These are phyloP conservation scores for Mycena amicta DNA, from an alignment of 768 basidiomycete genomes.

Conservation along the genomic window DNA sequence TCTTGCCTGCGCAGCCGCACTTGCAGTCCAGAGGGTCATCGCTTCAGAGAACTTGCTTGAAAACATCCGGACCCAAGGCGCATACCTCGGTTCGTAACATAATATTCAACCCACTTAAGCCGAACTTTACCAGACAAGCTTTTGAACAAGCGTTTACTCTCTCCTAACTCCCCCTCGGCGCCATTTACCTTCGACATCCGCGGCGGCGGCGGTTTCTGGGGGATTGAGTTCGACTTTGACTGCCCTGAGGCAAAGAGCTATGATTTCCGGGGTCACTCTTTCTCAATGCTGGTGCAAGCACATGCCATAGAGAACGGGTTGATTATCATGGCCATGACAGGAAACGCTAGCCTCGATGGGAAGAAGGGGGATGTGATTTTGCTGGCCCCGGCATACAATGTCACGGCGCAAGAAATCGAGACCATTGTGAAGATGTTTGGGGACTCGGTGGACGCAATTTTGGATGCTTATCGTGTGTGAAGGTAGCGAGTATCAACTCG, in stretches of 20 bases:
- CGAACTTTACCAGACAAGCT: conserved; percentile 51
- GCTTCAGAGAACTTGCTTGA: conserved; percentile 68
- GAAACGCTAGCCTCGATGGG: conserved; percentile 70
- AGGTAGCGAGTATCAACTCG: too few relatives aligned
- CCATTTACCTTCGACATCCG: conserved; percentile 80
- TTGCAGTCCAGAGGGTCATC: conserved; percentile 81
- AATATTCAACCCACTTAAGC: conserved; percentile 28
- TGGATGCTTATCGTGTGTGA: conserved; percentile 40
- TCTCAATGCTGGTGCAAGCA: conserved; percentile 74
- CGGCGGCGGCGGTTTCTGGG: conserved; percentile 85
- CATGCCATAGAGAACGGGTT: conserved; percentile 67
- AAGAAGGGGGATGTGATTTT: conserved; percentile 72
- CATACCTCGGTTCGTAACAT: conserved; percentile 48
- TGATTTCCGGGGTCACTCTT: conserved; percentile 53
- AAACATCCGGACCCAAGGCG: conserved; percentile 62
- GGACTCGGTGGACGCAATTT: conserved; percentile 65
- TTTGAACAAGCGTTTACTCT: conserved; percentile 55
- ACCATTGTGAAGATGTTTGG: conserved; percentile 68
- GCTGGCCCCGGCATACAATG: conserved; percentile 80
- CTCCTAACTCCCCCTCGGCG: conserved; percentile 57
- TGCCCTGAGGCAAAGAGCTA: conserved; percentile 41
- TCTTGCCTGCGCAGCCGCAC: conserved; percentile 72
- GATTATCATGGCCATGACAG: conserved; percentile 73
- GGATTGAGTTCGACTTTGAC: conserved; percentile 77
- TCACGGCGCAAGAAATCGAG: conserved; percentile 69